Conservation (phyloP, 1,139 yeast genomes). For the Pichia sp. region DNA sequence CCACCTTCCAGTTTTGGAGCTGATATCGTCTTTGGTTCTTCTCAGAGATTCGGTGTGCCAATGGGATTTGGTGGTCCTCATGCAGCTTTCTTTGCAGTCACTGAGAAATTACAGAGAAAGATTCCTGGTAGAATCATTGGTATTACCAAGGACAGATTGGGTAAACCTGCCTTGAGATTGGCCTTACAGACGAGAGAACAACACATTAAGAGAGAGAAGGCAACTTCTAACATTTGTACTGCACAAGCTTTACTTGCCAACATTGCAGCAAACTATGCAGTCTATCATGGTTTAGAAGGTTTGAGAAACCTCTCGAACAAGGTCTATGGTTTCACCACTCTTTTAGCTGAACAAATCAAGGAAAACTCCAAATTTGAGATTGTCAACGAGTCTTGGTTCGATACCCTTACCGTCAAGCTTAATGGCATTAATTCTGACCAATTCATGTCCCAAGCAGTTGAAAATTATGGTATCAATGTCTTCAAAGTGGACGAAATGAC, state of each 20-base stretch:
- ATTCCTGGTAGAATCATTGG: slow-evolving; percentile 97
- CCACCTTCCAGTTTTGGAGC: slow-evolving; percentile 87
- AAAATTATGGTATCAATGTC: slow-evolving; percentile 61
- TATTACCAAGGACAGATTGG: slow-evolving; percentile 84
- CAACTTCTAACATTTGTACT: slow-evolving; percentile 95
- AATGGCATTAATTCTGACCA: slow-evolving; percentile 45
- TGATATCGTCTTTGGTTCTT: slow-evolving; percentile 85
- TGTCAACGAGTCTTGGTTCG: slow-evolving; percentile 62
- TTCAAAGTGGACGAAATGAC: slow-evolving; percentile 58
- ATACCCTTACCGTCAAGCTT: slow-evolving; percentile 70
- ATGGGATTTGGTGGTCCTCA: slow-evolving; percentile 99
- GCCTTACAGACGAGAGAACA: slow-evolving; percentile 98
- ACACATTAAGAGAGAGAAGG: slow-evolving; percentile 95
- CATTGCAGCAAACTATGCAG: slow-evolving; percentile 93
- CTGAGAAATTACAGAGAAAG: slow-evolving; percentile 71
- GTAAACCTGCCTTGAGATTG: slow-evolving; percentile 79
- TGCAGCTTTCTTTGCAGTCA: slow-evolving; percentile 93
- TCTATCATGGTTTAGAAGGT: slow-evolving; percentile 95
- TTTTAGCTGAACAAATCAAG: slow-evolving; percentile 55
- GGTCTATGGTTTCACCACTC: slow-evolving; percentile 66
- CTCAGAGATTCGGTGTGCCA: slow-evolving; percentile 97
- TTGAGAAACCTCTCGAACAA: slow-evolving; percentile 70
- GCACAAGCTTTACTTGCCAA: slow-evolving; percentile 96
- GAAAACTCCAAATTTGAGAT: slow-evolving; percentile 40
- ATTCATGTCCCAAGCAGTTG: slow-evolving; percentile 51